Conservation (phyloP, 768 basidiomycete genomes). For the Mycena filopes region DNA sequence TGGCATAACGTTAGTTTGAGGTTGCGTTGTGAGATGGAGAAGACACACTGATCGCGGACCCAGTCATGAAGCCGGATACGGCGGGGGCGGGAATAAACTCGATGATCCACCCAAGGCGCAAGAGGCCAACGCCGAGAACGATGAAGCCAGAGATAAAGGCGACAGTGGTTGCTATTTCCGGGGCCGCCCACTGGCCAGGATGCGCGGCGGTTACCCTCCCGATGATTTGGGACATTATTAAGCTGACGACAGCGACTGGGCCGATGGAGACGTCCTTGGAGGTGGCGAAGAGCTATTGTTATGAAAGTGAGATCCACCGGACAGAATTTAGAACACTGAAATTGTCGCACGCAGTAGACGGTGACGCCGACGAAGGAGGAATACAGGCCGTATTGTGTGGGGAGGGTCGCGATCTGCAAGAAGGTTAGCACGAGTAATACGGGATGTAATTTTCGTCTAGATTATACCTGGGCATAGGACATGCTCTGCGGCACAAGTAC, state of each 20-base stretch:
- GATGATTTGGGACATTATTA: slow-evolving; percentile 87
- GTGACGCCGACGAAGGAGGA: slow-evolving; percentile 92
- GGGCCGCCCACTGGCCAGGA: slow-evolving; percentile 68
- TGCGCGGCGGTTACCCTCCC: slow-evolving; percentile 63
- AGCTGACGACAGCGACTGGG: slow-evolving; percentile 98
- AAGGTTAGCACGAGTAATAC: not conserved
- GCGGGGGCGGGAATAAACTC: slow-evolving; percentile 93
- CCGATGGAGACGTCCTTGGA: slow-evolving; percentile 99
- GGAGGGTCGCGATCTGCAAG: slow-evolving; percentile 81
- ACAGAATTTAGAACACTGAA: not conserved
- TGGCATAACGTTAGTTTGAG: slow-evolving; percentile 2
- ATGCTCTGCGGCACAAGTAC: slow-evolving; percentile 95
- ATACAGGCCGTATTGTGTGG: slow-evolving; percentile 91
- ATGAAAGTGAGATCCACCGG: too few species aligned
- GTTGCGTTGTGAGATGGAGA: too few species aligned
- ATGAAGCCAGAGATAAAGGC: slow-evolving; percentile 93
- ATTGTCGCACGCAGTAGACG: slow-evolving; percentile 76
- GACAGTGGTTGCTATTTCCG: slow-evolving; percentile 85
- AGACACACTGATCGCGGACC: slow-evolving; percentile 80
- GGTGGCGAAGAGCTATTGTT: slow-evolving; percentile 92
- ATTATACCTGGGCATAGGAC: slow-evolving; percentile 83
- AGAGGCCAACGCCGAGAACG: slow-evolving; percentile 87
- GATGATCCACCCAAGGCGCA: slow-evolving; percentile 93
- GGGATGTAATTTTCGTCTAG: slow-evolving; percentile 3
- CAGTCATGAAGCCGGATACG: slow-evolving; percentile 95